Conservation (phyloP, 192 early-diverging fungal species). For the Rhizophlyctis rosea region DNA sequence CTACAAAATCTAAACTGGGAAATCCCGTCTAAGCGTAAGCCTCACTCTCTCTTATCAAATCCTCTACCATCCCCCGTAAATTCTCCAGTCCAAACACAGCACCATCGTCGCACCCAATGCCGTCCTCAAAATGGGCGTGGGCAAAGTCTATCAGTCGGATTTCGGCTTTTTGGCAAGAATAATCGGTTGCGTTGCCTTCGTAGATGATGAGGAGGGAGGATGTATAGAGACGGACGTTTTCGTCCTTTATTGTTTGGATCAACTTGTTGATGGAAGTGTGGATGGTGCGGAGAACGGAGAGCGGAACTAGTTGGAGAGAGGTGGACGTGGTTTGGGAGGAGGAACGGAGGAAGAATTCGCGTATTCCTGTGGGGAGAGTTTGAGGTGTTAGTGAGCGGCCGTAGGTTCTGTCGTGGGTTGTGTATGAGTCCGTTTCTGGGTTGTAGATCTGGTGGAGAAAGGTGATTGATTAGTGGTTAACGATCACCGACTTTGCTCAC, state of each 20-base stretch:
- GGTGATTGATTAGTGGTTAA: conserved; percentile 3
- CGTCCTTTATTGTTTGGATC: conserved; percentile 44
- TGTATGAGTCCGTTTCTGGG: conserved; percentile 36
- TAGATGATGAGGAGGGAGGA: conserved; percentile 81
- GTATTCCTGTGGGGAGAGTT: conserved; percentile 56
- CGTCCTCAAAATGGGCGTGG: conserved; percentile 66
- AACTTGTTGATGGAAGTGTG: conserved; percentile 41
- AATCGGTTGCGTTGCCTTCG: conserved; percentile 57
- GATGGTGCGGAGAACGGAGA: neutral
- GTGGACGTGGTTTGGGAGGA: no score
- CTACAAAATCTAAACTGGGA: no score
- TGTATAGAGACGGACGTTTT: conserved; percentile 64
- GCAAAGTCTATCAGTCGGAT: conserved; percentile 87
- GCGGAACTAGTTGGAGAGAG: conserved; percentile 14
- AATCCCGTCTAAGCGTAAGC: no score
- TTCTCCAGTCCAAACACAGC: conserved; percentile 65
- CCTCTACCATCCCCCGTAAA: conserved; percentile 52
- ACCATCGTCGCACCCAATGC: conserved; percentile 61
- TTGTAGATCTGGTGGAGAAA: conserved; percentile 48
- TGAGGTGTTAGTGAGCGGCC: conserved; percentile 51
- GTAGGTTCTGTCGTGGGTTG: conserved; percentile 46
- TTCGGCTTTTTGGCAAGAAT: no score
- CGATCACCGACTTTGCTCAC: conserved; percentile 23
- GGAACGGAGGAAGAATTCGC: conserved; percentile 55
- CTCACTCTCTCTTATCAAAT: conserved; percentile 20